phyloP scores from a whole-genome alignment of 2,329 filamentous ascomycete genomes.

The Sporothrix euskadiensis region DNA sequence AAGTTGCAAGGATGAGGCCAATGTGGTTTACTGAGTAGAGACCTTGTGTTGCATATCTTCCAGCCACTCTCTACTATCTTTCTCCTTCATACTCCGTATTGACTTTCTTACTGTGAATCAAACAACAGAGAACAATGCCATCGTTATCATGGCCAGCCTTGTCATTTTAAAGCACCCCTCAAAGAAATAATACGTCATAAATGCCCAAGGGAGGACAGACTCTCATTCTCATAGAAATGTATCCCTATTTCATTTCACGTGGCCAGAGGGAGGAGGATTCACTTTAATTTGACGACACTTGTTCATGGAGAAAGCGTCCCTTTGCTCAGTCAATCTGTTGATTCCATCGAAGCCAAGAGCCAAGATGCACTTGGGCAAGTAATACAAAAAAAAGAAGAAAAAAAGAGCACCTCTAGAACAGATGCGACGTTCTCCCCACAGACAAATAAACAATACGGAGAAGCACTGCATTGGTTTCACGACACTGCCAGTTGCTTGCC shows the following conservation, averaged over 20 bases:
- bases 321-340: neutral
- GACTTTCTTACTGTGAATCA: neutral
- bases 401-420: neutral
- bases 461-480: neutral
- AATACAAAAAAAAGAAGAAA: too few relatives aligned
- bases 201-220: neutral
- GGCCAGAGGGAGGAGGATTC: neutral
- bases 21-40: neutral
- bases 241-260: conserved; percentile 16
- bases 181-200: neutral
- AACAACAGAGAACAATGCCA: neutral
- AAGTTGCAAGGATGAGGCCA: neutral
- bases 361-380: neutral
- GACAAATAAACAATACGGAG: neutral
- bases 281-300: conserved; percentile 3
- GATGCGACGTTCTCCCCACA: neutral
- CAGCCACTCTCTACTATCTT: neutral
- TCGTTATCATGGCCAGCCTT: neutral
- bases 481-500: neutral
- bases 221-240: neutral
- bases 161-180: neutral
- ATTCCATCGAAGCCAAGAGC: too few relatives aligned
- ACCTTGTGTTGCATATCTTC: neutral
- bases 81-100: neutral
- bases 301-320: neutral